Conservation (phyloP, 2,329 filamentous ascomycete species). For the Arthrobotrys conoides region DNA sequence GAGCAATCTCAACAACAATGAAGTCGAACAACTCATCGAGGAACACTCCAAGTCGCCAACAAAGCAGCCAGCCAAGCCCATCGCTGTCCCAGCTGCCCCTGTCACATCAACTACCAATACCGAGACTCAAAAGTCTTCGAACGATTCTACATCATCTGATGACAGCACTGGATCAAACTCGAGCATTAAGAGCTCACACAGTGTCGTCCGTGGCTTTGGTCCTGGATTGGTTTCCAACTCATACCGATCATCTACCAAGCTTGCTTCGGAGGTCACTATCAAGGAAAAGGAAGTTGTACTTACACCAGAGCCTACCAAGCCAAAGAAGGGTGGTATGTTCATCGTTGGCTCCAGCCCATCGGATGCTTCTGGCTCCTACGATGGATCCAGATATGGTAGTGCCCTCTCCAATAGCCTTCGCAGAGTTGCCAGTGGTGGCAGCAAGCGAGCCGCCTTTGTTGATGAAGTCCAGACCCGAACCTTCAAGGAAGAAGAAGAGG, state of each 20-base stretch:
- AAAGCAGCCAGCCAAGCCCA: conserved; percentile 65
- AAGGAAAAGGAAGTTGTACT: conserved; percentile 70
- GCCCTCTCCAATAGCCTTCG: conserved; percentile 57
- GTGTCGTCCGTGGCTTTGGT: conserved; percentile 87
- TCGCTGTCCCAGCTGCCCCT: conserved; percentile 64
- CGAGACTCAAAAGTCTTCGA: conserved; percentile 43
- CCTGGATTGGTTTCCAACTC: conserved; percentile 80
- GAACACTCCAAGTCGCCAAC: conserved; percentile 55
- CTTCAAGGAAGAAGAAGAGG: conserved; percentile 72
- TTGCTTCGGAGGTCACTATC: conserved; percentile 70
- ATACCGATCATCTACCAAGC: conserved; percentile 74
- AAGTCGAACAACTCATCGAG: conserved; percentile 56
- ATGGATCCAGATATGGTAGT: conserved; percentile 52
- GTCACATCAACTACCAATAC: conserved; percentile 23
- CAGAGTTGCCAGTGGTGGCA: conserved; percentile 65
- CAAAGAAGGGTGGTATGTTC: conserved; percentile 69
- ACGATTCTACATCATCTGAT: conserved; percentile 50
- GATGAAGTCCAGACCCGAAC: conserved; percentile 79
- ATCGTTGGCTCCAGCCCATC: conserved; percentile 67
- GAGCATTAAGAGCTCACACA: conserved; percentile 72
- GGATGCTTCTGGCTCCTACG: conserved; percentile 65
- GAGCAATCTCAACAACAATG: conserved; percentile 62
- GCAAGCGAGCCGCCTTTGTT: conserved; percentile 87
- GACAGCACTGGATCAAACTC: conserved; percentile 61
- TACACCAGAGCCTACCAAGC: conserved; percentile 70